Percentiles rank a stretch among this genome's conserved stretches.
These are phyloP conservation scores for Zizania latifolia DNA, from an alignment of 176 grass and related monocot genomes.

Conservation along the genomic window DNA sequence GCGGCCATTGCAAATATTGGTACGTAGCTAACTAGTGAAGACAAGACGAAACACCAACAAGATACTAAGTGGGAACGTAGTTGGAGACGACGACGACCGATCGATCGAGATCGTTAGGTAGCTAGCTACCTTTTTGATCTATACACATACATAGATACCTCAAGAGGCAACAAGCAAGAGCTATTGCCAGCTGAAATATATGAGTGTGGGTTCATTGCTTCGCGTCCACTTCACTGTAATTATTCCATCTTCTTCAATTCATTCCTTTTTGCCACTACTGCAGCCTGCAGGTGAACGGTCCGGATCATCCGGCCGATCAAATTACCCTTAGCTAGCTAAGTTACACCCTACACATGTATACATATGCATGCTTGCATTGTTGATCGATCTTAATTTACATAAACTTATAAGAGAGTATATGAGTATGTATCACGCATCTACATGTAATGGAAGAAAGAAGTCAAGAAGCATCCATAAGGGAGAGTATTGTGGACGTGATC, in stretches of 20 bases:
- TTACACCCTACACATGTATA: neutral
- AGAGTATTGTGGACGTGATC: neutral
- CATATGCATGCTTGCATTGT: neutral
- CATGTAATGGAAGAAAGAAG: too few species aligned
- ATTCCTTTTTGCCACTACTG: neutral
- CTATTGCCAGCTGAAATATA: neutral
- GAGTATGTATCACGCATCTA: too few species aligned
- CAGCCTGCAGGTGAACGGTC: neutral
- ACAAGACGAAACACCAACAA: neutral
- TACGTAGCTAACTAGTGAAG: neutral
- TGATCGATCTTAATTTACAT: too few species aligned
- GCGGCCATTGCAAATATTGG: too few species aligned
- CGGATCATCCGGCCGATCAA: neutral
- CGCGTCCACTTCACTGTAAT: slow-evolving; percentile 87
- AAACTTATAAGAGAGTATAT: too few species aligned
- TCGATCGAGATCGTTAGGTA: neutral
- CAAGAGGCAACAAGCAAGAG: neutral
- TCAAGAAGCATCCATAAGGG: too few species aligned
- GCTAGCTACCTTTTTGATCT: too few species aligned
- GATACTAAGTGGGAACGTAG: neutral
- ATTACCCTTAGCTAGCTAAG: neutral
- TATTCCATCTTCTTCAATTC: slow-evolving; percentile 28
- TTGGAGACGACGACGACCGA: neutral
- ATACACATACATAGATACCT: neutral
- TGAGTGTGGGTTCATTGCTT: slow-evolving; percentile 74